These are phyloP conservation scores for Ogataea trehaloabstinens DNA, from an alignment of 805 yeast species.

Conservation along the genomic window DNA sequence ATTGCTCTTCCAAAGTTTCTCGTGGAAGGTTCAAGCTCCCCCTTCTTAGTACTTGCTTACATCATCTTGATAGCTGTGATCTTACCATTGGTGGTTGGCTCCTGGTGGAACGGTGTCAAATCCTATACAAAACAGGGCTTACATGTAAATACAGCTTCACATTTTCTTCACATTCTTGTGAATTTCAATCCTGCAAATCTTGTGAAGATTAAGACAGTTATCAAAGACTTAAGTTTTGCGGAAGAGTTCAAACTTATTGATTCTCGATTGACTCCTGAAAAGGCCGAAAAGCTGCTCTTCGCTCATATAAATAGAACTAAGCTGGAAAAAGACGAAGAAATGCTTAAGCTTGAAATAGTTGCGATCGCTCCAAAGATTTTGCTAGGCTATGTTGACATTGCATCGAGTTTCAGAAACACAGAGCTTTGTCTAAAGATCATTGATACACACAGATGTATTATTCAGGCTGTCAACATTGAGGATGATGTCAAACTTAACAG, in stretches of 20 bases:
- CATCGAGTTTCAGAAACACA: constrained; percentile 71
- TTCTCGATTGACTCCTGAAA: constrained; percentile 40
- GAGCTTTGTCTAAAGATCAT: constrained; percentile 60
- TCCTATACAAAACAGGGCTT: constrained; percentile 79
- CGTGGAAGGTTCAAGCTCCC: constrained; percentile 75
- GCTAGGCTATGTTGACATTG: constrained; percentile 74
- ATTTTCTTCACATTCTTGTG: constrained; percentile 66
- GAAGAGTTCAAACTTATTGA: constrained; percentile 55
- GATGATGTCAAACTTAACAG: constrained; percentile 40
- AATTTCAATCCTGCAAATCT: constrained; percentile 72
- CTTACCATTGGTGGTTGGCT: constrained; percentile 76
- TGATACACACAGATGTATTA: constrained; percentile 66
- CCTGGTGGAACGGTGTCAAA: constrained; percentile 88
- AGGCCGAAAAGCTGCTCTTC: constrained; percentile 50
- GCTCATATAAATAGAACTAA: constrained; percentile 58
- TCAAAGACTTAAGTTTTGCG: constrained; percentile 61
- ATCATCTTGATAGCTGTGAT: constrained; percentile 70
- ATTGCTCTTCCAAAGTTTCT: constrained; percentile 92
- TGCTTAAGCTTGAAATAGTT: constrained; percentile 53
- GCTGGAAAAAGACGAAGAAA: constrained; percentile 32
- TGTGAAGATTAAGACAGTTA: constrained; percentile 54
- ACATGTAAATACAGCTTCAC: constrained; percentile 78
- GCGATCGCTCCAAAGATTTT: constrained; percentile 64
- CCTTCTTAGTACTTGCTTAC: constrained; percentile 61
- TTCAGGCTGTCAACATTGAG: constrained; percentile 62